Evolutionary conservation across 495 filamentous ascomycete species (phyloP).

Genomic region (Aspergillus bertholletiae): DNA sequence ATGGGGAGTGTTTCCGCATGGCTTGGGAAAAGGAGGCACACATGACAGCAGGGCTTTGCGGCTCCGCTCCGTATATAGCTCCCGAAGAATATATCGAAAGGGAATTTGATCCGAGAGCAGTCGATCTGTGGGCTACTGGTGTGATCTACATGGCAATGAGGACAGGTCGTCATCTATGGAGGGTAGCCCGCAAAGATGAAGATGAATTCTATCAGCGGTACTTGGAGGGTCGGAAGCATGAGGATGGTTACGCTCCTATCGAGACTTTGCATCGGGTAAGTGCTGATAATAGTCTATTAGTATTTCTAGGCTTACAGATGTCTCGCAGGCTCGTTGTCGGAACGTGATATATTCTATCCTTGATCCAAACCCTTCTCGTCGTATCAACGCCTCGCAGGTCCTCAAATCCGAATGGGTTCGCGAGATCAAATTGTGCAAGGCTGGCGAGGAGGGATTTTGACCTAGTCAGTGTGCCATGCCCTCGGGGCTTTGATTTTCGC

Average conservation of each 20-base stretch:
- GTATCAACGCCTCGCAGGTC: slow-evolving; percentile 93
- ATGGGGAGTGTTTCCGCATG: slow-evolving; percentile 99
- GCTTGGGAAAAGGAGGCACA: slow-evolving; percentile 98
- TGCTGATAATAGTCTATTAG: slow-evolving; percentile 13
- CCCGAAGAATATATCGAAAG: slow-evolving; percentile 93
- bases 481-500: slow-evolving; percentile 4
- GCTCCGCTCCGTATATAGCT: slow-evolving; percentile 94
- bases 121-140: slow-evolving; percentile 96
- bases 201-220: slow-evolving; percentile 97
- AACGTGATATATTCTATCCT: slow-evolving; percentile 99
- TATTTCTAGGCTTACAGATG: slow-evolving; percentile 32
- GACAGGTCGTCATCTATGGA: slow-evolving; percentile 93
- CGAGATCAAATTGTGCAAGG: slow-evolving; percentile 93
- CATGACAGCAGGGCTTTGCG: slow-evolving; percentile 96
- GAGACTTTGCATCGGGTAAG: slow-evolving; percentile 93
- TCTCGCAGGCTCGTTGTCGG: slow-evolving; percentile 79
- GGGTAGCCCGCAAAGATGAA: slow-evolving; percentile 90
- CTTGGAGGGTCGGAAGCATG: slow-evolving; percentile 83
- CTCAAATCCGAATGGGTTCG: slow-evolving; percentile 98
- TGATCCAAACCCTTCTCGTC: slow-evolving; percentile 84
- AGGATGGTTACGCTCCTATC: slow-evolving; percentile 93
- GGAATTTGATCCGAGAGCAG: slow-evolving; percentile 94
- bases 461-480: slow-evolving; percentile 3
- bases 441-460: slow-evolving; percentile 85
- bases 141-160: slow-evolving; percentile 99